Conservation (phyloP, 2,329 filamentous ascomycete genomes). For the Fusarium oxysporum region DNA sequence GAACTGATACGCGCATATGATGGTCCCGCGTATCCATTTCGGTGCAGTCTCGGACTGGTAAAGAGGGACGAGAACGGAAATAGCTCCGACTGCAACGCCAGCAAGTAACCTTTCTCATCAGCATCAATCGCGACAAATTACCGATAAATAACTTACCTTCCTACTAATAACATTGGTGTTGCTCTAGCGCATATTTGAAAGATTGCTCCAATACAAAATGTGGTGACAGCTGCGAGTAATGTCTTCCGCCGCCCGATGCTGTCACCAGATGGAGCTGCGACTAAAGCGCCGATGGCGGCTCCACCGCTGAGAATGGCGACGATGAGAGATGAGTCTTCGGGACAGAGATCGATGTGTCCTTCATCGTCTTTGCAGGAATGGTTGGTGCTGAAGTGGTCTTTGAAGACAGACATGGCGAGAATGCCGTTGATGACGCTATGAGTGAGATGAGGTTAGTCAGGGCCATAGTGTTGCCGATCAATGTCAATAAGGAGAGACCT, state of each 20-base stretch:
- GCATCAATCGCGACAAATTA: accelerated
- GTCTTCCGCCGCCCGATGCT: constrained; percentile 75
- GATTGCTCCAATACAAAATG: constrained; percentile 79
- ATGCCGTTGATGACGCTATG: constrained; percentile 73
- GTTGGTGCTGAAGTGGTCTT: constrained; percentile 69
- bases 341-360: constrained; percentile 57
- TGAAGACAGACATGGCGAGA: constrained; percentile 77
- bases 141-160: constrained; percentile 61
- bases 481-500: constrained; percentile 10
- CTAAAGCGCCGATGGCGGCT: constrained; percentile 78
- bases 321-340: constrained; percentile 75
- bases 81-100: constrained; percentile 76
- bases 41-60: constrained; percentile 87
- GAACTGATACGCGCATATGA: constrained; percentile 81
- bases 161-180: constrained; percentile 70
- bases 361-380: constrained; percentile 59
- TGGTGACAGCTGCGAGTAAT: constrained; percentile 71
- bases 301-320: constrained; percentile 87
- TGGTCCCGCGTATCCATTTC: constrained; percentile 82
- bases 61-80: constrained; percentile 80
- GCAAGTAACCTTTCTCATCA: constrained; percentile 67
- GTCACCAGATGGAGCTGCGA: constrained; percentile 78
- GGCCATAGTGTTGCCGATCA: neutral
- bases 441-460: constrained; percentile 37
- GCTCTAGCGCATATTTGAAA: constrained; percentile 75